These are phyloP conservation scores for Trichosporon faecale DNA, from an alignment of 1,284 basidiomycete species.

Conservation along the genomic window DNA sequence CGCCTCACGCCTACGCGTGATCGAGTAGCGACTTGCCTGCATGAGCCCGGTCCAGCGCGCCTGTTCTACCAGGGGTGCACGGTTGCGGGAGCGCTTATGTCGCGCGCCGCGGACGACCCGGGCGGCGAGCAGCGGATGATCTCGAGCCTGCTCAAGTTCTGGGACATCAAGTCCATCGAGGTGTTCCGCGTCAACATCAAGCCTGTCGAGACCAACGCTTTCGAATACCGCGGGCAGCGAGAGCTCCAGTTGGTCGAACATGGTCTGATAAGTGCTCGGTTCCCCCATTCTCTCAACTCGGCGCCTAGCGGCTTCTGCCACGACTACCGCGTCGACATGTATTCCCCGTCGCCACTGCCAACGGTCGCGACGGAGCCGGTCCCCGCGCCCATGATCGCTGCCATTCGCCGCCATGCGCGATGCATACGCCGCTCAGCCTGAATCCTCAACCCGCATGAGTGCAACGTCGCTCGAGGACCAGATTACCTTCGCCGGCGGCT, in stretches of 20 bases:
- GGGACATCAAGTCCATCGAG: neutral
- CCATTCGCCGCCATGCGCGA: neutral
- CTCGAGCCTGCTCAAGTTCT: neutral
- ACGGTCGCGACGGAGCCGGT: neutral
- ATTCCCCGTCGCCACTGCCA: neutral
- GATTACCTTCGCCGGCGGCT: too few species aligned
- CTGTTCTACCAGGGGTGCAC: too few species aligned
- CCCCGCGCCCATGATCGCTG: too few species aligned
- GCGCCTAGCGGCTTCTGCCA: neutral
- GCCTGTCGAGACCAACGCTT: neutral
- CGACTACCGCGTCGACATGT: neutral
- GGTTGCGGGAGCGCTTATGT: too few species aligned
- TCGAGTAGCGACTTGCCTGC: too few species aligned
- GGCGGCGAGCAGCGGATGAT: neutral
- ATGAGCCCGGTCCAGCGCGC: too few species aligned
- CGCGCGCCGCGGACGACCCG: too few species aligned
- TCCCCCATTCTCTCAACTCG: neutral
- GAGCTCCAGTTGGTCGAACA: neutral
- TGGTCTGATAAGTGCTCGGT: neutral
- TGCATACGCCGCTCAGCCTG: neutral
- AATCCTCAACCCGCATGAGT: too few species aligned
- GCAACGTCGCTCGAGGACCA: neutral
- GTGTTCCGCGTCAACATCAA: neutral
- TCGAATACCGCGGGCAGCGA: neutral
- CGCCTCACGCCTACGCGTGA: too few species aligned